Evolutionary conservation across 768 basidiomycete genomes (phyloP), one percentile per base, ranked within the genome.

Genomic region (Coprinellus aureogranulatus): DNA sequence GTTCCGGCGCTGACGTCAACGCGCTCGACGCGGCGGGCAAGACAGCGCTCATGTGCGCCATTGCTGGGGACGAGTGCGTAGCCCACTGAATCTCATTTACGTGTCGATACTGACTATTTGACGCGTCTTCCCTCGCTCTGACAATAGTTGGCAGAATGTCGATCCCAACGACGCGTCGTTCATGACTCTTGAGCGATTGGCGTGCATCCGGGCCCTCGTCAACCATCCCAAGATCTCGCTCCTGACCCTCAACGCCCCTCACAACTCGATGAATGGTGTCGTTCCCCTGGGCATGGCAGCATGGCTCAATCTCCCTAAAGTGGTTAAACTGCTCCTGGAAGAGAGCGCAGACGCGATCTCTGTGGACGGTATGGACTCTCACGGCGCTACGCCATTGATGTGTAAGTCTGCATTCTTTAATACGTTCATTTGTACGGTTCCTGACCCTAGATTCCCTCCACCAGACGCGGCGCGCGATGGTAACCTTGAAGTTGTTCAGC

Each of bases 371-470:
- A 81, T 84, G 75, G 90, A 92, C 65, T 72, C 81, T 23, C 83
- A 87, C 64, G 88, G 88, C 6, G 89, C 87, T 23, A 92, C 90
- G 26, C 84, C 90, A 5, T 76, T 92, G 59, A 92, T 92, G 90
- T 92, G 90, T 92, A 77, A 74, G 86, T 76, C 27, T 53, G 59
- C 39, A 20, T 22, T 51, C 45, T 54, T 60, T 41, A 39, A 62
- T 58, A 48, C 59, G 51, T 54, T 18, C 47, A 54, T 59, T 54
- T 49, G 61, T 55, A 63, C 45, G 52, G 8, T 34, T 58, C 54
- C 65, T 67, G 61, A 67, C 55, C 48, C 55, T 57, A 45, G 57
- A 60, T 61, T 34, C 34, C 34, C 53, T 52, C 57, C 60, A 55
- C 56, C 67, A 92, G 90, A 92, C 71, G 89, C 90, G 28, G 82